A percentile compares a stretch with the other conserved stretches of the same genome.
phyloP scores from a whole-genome alignment of 176 grass and related monocot genomes.

The Cocos nucifera region DNA sequence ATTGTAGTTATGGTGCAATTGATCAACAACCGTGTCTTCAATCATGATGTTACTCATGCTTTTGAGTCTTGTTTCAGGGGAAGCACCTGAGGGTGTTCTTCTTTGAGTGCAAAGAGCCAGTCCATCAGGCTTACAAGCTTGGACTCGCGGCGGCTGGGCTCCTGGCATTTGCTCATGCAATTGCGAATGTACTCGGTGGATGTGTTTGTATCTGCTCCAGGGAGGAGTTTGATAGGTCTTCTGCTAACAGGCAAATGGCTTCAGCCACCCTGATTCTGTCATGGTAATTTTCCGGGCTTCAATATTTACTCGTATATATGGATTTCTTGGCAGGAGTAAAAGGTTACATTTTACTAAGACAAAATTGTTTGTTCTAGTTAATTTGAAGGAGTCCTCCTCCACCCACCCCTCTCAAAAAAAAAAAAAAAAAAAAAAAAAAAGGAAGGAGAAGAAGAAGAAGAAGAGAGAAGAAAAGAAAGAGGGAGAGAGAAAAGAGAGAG shows the following conservation, averaged over 20 bases:
- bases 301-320: background rate
- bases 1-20: no score
- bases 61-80: constrained; percentile 22
- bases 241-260: constrained; percentile 50
- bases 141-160: constrained; percentile 60
- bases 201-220: constrained; percentile 60
- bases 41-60: no score
- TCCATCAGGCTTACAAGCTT: constrained; percentile 65
- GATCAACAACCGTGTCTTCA: no score
- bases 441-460: no score
- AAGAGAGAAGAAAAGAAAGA: no score
- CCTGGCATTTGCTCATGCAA: constrained; percentile 50
- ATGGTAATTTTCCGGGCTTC: constrained; percentile 31
- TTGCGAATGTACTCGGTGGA: constrained; percentile 60
- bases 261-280: constrained; percentile 46
- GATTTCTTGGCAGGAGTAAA: background rate
- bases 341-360: no score
- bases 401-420: no score
- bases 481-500: no score
- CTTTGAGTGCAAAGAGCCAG: constrained; percentile 76
- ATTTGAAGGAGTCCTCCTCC: no score
- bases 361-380: no score
- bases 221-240: constrained; percentile 10
- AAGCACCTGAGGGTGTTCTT: constrained; percentile 47
- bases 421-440: no score